A percentile compares a stretch with the other conserved stretches of the same genome.
Conservation (phyloP, 352 stramenopile species). For the Pythium periplocum region DNA sequence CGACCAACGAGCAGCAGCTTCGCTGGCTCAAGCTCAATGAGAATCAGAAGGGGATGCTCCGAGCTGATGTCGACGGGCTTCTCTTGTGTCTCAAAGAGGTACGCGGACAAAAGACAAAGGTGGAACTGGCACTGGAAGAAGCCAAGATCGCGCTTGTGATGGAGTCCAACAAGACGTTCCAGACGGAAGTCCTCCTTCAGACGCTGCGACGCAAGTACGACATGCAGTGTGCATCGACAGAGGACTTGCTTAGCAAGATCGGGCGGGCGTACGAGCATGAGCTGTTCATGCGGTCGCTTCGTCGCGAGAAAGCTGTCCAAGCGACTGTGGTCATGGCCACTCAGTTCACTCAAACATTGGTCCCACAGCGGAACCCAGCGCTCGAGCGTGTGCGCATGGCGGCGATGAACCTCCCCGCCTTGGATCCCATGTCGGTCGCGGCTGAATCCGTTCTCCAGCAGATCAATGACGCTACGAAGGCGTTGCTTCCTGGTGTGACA, state of each 20-base stretch:
- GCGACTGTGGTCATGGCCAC: slow-evolving; percentile 39
- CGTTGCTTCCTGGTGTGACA: slow-evolving; percentile 43
- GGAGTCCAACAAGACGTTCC: slow-evolving; percentile 38
- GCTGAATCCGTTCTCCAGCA: slow-evolving; percentile 49
- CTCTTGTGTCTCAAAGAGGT: slow-evolving; percentile 17
- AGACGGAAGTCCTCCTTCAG: slow-evolving; percentile 34
- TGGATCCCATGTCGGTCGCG: slow-evolving; percentile 17
- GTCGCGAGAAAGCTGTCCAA: slow-evolving; percentile 51
- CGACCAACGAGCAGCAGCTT: slow-evolving; percentile 35
- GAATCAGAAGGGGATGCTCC: slow-evolving; percentile 48
- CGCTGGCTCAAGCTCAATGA: slow-evolving; percentile 31
- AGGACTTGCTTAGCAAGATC: slow-evolving; percentile 55
- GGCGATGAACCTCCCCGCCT: slow-evolving; percentile 34
- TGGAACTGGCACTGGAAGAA: slow-evolving; percentile 25
- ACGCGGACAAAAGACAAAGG: slow-evolving; percentile 12
- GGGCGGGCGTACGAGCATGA: slow-evolving; percentile 56
- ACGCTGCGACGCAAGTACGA: slow-evolving; percentile 39
- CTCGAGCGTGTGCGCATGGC: slow-evolving; percentile 49
- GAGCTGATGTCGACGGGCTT: slow-evolving; percentile 39
- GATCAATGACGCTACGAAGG: slow-evolving; percentile 43
- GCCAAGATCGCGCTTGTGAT: slow-evolving; percentile 39
- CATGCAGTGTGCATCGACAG: slow-evolving; percentile 36
- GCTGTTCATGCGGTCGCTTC: slow-evolving; percentile 51
- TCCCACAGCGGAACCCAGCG: slow-evolving; percentile 58
- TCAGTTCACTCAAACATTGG: slow-evolving; percentile 46